phyloP scores from a whole-genome alignment of 2,329 filamentous ascomycete genomes.

The Aspergillus quadricinctus region DNA sequence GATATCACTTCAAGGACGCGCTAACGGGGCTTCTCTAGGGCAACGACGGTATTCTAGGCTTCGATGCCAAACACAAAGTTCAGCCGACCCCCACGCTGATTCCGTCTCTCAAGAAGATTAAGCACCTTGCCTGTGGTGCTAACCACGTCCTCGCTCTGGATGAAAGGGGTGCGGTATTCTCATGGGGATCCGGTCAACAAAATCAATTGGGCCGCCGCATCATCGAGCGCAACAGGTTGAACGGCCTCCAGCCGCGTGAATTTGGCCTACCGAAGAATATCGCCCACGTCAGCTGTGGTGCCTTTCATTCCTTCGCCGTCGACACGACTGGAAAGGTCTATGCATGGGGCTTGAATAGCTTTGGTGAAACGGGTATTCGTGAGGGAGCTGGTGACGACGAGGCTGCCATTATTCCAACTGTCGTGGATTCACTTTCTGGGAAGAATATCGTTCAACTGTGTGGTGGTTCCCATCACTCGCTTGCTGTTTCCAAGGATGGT shows the following conservation, averaged over 20 bases:
- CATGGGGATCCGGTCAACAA: constrained; percentile 65
- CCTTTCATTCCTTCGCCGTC: constrained; percentile 78
- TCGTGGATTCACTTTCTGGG: constrained; percentile 61
- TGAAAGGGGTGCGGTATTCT: constrained; percentile 55
- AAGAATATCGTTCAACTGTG: constrained; percentile 64
- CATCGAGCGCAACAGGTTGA: constrained; percentile 54
- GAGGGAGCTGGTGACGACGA: constrained; percentile 63
- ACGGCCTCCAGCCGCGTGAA: constrained; percentile 53
- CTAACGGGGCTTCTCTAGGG: constrained; percentile 38
- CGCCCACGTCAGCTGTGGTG: constrained; percentile 62
- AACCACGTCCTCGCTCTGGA: constrained; percentile 58
- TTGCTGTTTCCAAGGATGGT: constrained; percentile 51
- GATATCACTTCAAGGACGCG: neutral
- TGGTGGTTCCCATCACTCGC: constrained; percentile 72
- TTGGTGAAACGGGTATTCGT: constrained; percentile 69
- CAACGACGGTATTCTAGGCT: constrained; percentile 61
- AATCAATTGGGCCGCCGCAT: constrained; percentile 64
- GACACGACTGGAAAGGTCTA: constrained; percentile 66
- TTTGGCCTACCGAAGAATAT: constrained; percentile 57
- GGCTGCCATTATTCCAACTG: constrained; percentile 67
- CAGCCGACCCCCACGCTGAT: constrained; percentile 46
- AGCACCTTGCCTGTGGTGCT: constrained; percentile 50
- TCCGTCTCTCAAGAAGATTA: constrained; percentile 51
- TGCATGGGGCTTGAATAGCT: constrained; percentile 84
- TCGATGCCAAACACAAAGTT: constrained; percentile 45